Evolutionary conservation across 2,329 filamentous ascomycete genomes (phyloP), one percentile per base, ranked within the genome.

Genomic region (Cytospora paraplurivora): DNA sequence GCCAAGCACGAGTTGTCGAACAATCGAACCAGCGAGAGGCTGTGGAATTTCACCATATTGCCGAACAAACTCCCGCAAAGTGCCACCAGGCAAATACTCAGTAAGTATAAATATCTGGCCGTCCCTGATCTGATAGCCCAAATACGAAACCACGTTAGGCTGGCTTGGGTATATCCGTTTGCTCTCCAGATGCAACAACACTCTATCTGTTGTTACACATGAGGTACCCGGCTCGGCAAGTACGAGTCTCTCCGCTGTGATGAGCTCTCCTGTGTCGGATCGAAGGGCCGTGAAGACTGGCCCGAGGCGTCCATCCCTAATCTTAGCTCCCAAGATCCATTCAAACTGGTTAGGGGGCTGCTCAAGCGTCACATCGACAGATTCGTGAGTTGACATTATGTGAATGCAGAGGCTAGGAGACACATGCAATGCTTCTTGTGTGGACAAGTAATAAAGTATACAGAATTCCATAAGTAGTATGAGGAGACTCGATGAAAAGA

Each of bases 241-340:
- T 15, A 32, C n/a, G 21, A 65, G 12, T n/a, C 27, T 37, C 51
- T 65, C 63, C 3, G 63, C 54, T 21, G 53, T 35, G n/a, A 65
- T 47, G 13, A 65, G 21, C 7, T 65, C 50, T 11, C 47, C 59
- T 6, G 59, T 64, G 58, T 60, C 57, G n/a, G 37, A 4, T n/a
- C 57, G 38, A 13, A 64, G 33, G 19, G 53, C 62, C 19, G 51
- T 21, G 13, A 58, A 65, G 17, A 65, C 59, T 7, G 49, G 54
- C 12, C 59, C 63, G 35, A 58, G 62, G 10, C 59, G 63, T n/a
- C 63, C 63, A n/a, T 65, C 59, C 12, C 59, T 38, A 37, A 59
- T 11, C 32, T 59, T 65, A 27, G 7, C n/a, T 12, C 56, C 55
- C 1, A 59, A n/a, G 35, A 7, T 51, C 59, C 59, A 62, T 3